Evolutionary conservation across 2,329 filamentous ascomycete species (phyloP).

Genomic region (Biscogniauxia sp.): DNA sequence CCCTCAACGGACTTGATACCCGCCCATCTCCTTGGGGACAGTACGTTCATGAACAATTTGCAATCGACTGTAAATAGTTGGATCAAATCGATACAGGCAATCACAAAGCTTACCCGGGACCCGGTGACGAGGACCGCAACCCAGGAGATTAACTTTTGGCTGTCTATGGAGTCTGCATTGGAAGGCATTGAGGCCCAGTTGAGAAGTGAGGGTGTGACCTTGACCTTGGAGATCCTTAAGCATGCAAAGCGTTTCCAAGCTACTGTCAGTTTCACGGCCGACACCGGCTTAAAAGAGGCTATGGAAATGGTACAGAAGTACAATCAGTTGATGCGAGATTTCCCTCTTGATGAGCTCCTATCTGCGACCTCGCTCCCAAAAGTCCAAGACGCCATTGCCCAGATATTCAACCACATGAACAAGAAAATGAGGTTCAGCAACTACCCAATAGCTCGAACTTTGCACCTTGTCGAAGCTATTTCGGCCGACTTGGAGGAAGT

Average conservation of each 20-base stretch:
- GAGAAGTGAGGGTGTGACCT: slow-evolving; percentile 78
- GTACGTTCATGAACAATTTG: slow-evolving; percentile 86
- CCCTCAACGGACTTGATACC: slow-evolving; percentile 79
- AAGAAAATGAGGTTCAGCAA: slow-evolving; percentile 96
- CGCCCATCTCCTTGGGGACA: slow-evolving; percentile 74
- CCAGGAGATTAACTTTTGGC: slow-evolving; percentile 98
- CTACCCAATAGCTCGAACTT: slow-evolving; percentile 86
- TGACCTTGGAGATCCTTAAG: slow-evolving; percentile 93
- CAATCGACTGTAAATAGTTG: slow-evolving; percentile 93
- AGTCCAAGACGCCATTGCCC: slow-evolving; percentile 80
- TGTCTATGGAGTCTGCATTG: slow-evolving; percentile 92
- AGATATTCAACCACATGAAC: slow-evolving; percentile 93
- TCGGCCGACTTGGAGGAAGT: slow-evolving; percentile 87
- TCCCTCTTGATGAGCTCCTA: slow-evolving; percentile 89
- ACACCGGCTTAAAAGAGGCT: slow-evolving; percentile 93
- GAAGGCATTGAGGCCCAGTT: slow-evolving; percentile 90
- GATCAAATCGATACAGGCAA: slow-evolving; percentile 97
- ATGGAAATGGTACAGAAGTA: slow-evolving; percentile 97
- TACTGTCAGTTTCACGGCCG: slow-evolving; percentile 92
- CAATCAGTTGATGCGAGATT: slow-evolving; percentile 98
- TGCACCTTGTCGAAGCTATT: slow-evolving; percentile 95
- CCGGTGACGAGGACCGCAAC: slow-evolving; percentile 74
- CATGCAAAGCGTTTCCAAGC: slow-evolving; percentile 98
- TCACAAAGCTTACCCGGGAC: slow-evolving; percentile 91
- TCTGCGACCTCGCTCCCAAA: slow-evolving; percentile 88